phyloP scores from a whole-genome alignment of 2,329 filamentous ascomycete species.

The Clonostachys chloroleuca region DNA sequence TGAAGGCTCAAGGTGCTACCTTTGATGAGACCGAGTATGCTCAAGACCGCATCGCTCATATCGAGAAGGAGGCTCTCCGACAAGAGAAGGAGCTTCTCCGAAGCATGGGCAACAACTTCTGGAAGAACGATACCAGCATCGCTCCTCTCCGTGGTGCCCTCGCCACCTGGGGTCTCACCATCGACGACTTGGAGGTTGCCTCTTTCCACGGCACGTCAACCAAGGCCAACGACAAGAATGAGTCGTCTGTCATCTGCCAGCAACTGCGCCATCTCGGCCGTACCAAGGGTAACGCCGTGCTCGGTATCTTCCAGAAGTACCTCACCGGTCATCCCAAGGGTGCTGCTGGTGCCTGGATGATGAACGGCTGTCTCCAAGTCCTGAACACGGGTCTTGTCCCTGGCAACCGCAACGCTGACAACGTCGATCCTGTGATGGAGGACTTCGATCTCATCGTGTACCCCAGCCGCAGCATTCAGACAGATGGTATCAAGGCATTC shows the following conservation, averaged over 20 bases:
- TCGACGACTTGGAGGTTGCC: constrained; percentile 90
- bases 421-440: constrained; percentile 94
- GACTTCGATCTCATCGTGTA: constrained; percentile 98
- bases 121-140: constrained; percentile 92
- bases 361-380: constrained; percentile 96
- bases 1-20: constrained; percentile 71
- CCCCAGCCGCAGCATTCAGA: constrained; percentile 91
- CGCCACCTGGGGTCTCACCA: constrained; percentile 95
- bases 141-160: constrained; percentile 93
- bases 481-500: constrained; percentile 97
- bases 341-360: constrained; percentile 99
- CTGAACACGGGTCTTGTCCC: constrained; percentile 92
- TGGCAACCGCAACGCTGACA: constrained; percentile 97
- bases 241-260: constrained; percentile 94
- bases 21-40: constrained; percentile 85
- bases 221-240: constrained; percentile 99
- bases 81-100: constrained; percentile 91
- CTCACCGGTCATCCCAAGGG: constrained; percentile 98
- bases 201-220: constrained; percentile 99
- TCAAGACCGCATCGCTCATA: constrained; percentile 78
- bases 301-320: constrained; percentile 99
- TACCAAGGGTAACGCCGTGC: constrained; percentile 90
- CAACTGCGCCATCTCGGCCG: constrained; percentile 93
- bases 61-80: constrained; percentile 77
- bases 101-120: constrained; percentile 97